A percentile compares a stretch with the other conserved stretches of the same genome.
Evolutionary conservation across 148 eudicot genomes (phyloP).

Genomic region (Rhododendron williamsianum): DNA sequence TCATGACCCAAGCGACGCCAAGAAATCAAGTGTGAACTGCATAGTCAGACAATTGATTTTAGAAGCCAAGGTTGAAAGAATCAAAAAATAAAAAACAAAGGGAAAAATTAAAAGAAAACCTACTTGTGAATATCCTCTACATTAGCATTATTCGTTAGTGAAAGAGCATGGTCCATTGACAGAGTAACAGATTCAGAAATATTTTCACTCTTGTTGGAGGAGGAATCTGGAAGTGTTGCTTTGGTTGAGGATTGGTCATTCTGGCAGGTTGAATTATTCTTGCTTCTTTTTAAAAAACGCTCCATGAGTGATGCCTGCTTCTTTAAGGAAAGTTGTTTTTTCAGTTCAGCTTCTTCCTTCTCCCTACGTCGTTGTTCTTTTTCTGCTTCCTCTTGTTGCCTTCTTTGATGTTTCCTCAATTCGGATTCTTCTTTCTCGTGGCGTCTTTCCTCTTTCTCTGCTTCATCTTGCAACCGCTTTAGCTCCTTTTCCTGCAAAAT

Average conservation of each 20-base stretch:
- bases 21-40: slow-evolving; percentile 65
- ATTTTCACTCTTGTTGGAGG: slow-evolving; percentile 18
- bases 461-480: slow-evolving; percentile 73
- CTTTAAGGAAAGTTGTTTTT: slow-evolving; percentile 55
- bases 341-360: slow-evolving; percentile 84
- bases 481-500: slow-evolving; percentile 70
- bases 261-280: slow-evolving; percentile 28
- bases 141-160: slow-evolving; percentile 32
- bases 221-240: slow-evolving; percentile 18
- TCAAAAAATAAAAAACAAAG: not conserved
- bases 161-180: slow-evolving; percentile 65
- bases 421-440: slow-evolving; percentile 75
- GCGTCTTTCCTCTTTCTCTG: slow-evolving; percentile 73
- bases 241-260: slow-evolving; percentile 28
- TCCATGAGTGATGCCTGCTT: slow-evolving; percentile 97
- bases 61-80: not conserved
- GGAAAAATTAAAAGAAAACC: slow-evolving; percentile 4
- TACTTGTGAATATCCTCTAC: slow-evolving; percentile 57
- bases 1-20: slow-evolving; percentile 59
- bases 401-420: slow-evolving; percentile 50
- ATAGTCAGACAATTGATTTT: slow-evolving; percentile 12
- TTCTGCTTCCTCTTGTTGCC: slow-evolving; percentile 83
- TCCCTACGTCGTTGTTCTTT: slow-evolving; percentile 70
- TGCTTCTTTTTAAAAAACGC: slow-evolving; percentile 66
- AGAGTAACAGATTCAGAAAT: slow-evolving; percentile 35